Conservation (phyloP, 1,284 basidiomycete genomes). For the Puccinia horiana region DNA sequence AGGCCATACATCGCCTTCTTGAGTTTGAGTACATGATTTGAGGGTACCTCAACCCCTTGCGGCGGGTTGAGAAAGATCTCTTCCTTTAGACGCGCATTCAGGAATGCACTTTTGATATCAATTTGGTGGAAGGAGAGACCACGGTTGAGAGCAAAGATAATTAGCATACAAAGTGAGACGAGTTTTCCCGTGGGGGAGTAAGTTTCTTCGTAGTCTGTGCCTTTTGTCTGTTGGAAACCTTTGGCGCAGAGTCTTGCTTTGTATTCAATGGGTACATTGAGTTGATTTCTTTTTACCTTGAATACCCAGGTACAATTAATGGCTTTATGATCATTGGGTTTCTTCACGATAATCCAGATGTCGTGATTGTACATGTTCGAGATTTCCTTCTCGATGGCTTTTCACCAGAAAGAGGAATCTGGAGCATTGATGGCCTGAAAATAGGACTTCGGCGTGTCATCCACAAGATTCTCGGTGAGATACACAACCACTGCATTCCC, state of each 20-base stretch:
- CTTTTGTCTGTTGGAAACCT: background rate
- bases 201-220: background rate
- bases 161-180: too few species aligned
- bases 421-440: background rate
- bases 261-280: too few species aligned
- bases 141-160: background rate
- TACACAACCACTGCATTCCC: background rate
- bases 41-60: too few species aligned
- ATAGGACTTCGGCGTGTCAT: background rate
- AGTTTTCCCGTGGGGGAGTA: slow-evolving; percentile 7
- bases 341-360: background rate
- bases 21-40: too few species aligned
- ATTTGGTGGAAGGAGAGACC: background rate
- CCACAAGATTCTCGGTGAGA: background rate
- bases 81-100: too few species aligned
- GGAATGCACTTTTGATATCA: too few species aligned
- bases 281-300: slow-evolving; percentile 18
- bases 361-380: background rate
- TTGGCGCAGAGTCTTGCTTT: too few species aligned
- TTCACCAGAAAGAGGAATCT: background rate
- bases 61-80: too few species aligned
- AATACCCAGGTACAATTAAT: slow-evolving; percentile 23
- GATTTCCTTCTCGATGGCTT: background rate
- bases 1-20: slow-evolving; percentile 1
- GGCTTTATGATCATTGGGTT: background rate